Percentiles rank a stretch among this genome's conserved stretches.
These are phyloP conservation scores for Lactarius pseudohatsudake DNA, from an alignment of 768 basidiomycete genomes.

Conservation along the genomic window DNA sequence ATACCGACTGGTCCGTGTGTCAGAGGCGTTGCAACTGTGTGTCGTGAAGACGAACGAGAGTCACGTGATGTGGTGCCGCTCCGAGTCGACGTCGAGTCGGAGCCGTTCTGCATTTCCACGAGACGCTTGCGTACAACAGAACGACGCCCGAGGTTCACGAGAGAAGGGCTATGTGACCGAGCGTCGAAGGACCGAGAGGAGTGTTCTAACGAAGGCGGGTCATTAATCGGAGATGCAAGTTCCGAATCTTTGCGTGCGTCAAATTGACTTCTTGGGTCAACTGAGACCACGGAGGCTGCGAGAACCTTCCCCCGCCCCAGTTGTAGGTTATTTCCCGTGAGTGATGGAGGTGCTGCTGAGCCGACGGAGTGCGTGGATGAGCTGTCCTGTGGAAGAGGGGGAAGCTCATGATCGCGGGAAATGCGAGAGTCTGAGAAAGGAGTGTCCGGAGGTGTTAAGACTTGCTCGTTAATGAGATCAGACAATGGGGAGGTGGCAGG, in stretches of 20 bases:
- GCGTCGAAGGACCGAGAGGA: slow-evolving; percentile 33
- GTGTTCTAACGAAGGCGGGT: slow-evolving; percentile 1
- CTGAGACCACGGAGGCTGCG: background rate
- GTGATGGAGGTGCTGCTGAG: background rate
- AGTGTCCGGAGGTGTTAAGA: background rate
- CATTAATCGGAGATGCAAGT: background rate
- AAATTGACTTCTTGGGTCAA: background rate
- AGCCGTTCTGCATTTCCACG: slow-evolving; percentile 50
- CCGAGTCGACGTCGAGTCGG: background rate
- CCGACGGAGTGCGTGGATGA: background rate
- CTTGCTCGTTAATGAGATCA: background rate
- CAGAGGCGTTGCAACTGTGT: background rate
- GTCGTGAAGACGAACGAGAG: background rate
- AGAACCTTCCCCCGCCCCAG: background rate
- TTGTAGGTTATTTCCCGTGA: too few species aligned
- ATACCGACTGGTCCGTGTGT: background rate
- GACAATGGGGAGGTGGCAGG: background rate
- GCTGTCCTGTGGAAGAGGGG: background rate
- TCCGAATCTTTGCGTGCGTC: background rate
- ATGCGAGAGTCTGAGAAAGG: background rate
- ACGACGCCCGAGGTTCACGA: slow-evolving; percentile 56
- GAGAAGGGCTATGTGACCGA: slow-evolving; percentile 53
- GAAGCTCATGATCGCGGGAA: background rate
- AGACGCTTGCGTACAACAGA: slow-evolving; percentile 69
- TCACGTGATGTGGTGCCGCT: background rate